These are phyloP conservation scores for Diplosphaera chodatii DNA, from an alignment of 139 green algal genomes.

Conservation along the genomic window DNA sequence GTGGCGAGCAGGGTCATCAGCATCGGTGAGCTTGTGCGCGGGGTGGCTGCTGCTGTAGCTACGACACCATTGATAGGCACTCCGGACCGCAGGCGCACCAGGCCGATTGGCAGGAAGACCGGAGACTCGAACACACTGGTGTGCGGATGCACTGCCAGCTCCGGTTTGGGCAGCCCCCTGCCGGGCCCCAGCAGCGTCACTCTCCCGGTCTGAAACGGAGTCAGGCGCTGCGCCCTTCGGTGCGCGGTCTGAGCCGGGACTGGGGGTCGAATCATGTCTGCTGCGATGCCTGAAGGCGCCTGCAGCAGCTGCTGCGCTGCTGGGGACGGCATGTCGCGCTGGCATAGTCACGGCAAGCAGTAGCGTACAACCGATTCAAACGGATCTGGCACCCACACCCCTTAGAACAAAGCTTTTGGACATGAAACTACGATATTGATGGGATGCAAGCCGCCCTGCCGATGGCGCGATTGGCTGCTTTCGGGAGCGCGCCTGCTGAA, in stretches of 20 bases:
- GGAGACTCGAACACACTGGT: conserved; percentile 1
- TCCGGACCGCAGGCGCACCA: neutral
- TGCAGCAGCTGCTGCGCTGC: neutral
- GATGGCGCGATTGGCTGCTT: too few relatives aligned
- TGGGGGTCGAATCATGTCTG: neutral
- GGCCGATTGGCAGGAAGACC: neutral
- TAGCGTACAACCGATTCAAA: too few relatives aligned
- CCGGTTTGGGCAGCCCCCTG: neutral
- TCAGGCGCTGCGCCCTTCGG: neutral
- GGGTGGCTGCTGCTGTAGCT: neutral
- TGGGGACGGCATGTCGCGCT: neutral
- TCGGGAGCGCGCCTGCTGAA: too few relatives aligned
- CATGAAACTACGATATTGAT: too few relatives aligned
- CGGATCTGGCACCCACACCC: too few relatives aligned
- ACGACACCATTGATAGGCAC: neutral
- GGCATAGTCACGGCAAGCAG: too few relatives aligned
- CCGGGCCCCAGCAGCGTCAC: neutral
- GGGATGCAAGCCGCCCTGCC: too few relatives aligned
- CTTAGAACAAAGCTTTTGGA: too few relatives aligned
- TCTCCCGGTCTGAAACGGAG: neutral
- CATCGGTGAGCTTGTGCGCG: too few relatives aligned
- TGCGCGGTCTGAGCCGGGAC: neutral
- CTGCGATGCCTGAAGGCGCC: too few relatives aligned
- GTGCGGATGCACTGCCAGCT: neutral
- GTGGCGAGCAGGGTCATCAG: too few relatives aligned